Evolutionary conservation across 768 basidiomycete species (phyloP), one percentile per base, ranked within the genome.

Genomic region (Stropharia rugosoannulata): DNA sequence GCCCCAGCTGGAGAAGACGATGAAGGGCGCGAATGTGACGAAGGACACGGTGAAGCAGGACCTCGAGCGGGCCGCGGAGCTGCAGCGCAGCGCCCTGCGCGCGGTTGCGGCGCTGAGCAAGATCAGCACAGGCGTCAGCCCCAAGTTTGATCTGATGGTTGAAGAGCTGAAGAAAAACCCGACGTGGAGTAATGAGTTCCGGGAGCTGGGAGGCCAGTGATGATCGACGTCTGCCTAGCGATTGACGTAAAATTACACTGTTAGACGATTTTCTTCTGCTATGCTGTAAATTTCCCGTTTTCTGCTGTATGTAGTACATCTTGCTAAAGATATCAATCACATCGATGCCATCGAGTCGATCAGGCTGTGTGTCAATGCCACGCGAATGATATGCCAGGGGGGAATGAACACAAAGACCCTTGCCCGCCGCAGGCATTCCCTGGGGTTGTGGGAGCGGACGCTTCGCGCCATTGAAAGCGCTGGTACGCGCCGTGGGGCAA

Each of bases 1-100:
- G 25, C 88, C 90, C 5, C 84, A 86, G 51, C 78, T 98, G 58
- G 90, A 93, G 68, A 85, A 86, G 70, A 90, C 92, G 38, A 93
- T 98, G 85, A 90, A 93, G 66, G 93, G 93, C 1, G 83, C 89
- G 6, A 87, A 82, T 5, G 83, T 93, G 40, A 92, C 91, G 50
- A 98, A 98, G 74, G 96, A 98, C 66, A 93, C 93, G 0, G 95
- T 97, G 46, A 98, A 98, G 72, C 93, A 94, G 69, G 92, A 94
- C 61, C 68, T 94, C 43, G 91, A 93, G 71, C 82, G 90, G 16
- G 85, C 89, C 8, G 91, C 91, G 25, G 96, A 98, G 70, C 78
- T 98, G 57, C 95, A 98, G 73, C 78, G 91, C 59, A 94, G 93
- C 64, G 92, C 93, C 6, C 76, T 98, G 58, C 77, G 96, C 38